These are phyloP conservation scores for Xylariaceae sp. DNA, from an alignment of 2,329 filamentous ascomycete species.

Conservation along the genomic window DNA sequence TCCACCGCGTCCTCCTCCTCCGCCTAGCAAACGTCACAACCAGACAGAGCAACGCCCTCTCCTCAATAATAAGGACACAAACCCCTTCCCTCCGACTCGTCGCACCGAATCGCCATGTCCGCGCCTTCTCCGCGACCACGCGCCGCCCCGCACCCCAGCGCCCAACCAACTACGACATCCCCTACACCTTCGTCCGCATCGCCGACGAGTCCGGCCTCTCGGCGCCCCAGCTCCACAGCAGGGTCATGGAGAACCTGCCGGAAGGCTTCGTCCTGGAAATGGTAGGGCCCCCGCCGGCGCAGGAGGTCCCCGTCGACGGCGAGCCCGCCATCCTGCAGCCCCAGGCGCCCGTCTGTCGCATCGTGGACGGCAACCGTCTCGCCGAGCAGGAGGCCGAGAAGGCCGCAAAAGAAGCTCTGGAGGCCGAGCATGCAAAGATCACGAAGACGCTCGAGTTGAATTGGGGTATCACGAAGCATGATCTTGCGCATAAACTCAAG, in stretches of 20 bases:
- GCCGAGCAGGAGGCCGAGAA: constrained; percentile 36
- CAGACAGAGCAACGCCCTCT: not conserved
- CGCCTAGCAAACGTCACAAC: constrained; percentile 14
- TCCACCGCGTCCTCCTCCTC: constrained; percentile 28
- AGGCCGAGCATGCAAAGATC: constrained; percentile 35
- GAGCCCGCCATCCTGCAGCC: constrained; percentile 30
- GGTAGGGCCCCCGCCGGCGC: constrained; percentile 27
- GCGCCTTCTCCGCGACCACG: constrained; percentile 8
- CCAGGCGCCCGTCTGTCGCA: constrained; percentile 25
- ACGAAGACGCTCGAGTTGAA: constrained; percentile 81
- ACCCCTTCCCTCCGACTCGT: constrained; percentile 1
- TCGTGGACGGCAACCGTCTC: constrained; percentile 55
- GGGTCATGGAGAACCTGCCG: constrained; percentile 20
- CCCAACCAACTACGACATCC: constrained; percentile 46
- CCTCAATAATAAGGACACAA: constrained; percentile 7
- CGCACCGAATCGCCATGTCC: not conserved
- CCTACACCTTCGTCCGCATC: constrained; percentile 34
- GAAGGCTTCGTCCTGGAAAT: constrained; percentile 25
- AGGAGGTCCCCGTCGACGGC: constrained; percentile 28
- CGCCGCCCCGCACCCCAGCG: constrained; percentile 8
- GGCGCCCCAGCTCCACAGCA: constrained; percentile 21
- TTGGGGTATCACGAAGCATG: constrained; percentile 76
- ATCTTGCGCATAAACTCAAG: constrained; percentile 66
- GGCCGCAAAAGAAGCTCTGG: constrained; percentile 36
- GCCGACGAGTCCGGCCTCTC: constrained; percentile 16